These are phyloP conservation scores for Pichia deserticola DNA, from an alignment of 805 yeast species.

Conservation along the genomic window DNA sequence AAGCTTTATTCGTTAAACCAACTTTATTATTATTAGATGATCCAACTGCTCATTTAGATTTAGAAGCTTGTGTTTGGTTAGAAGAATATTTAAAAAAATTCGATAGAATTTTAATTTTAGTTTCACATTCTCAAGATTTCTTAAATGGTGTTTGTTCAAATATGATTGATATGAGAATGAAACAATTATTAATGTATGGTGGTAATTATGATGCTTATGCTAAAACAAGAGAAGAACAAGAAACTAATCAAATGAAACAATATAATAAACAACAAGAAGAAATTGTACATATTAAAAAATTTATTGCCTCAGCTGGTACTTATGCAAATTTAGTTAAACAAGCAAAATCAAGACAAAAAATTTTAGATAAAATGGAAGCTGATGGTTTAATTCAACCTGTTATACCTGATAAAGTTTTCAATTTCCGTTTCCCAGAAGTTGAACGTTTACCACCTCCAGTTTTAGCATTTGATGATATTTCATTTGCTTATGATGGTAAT, in stretches of 20 bases:
- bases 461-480: conserved; percentile 88
- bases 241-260: conserved; percentile 97
- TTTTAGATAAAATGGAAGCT: conserved; percentile 99
- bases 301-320: conserved; percentile 99
- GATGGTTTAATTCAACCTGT: conserved; percentile 95
- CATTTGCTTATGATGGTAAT: conserved; percentile 82
- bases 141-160: conserved; percentile 96
- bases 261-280: conserved; percentile 97
- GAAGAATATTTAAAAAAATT: conserved; percentile 95
- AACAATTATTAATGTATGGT: conserved; percentile 72
- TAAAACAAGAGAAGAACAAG: conserved; percentile 90
- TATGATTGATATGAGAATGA: conserved; percentile 95
- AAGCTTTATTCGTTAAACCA: conserved; percentile 97
- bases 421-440: conserved; percentile 89
- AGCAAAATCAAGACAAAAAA: conserved; percentile 99
- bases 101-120: conserved; percentile 88
- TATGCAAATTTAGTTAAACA: conserved; percentile 97
- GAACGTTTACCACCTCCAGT: conserved; percentile 99
- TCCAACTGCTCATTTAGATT: conserved; percentile 98
- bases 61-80: conserved; percentile 99
- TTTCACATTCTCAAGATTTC: conserved; percentile 99
- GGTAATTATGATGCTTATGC: conserved; percentile 97
- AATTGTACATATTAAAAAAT: conserved; percentile 95
- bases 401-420: conserved; percentile 85
- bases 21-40: conserved; percentile 91